Evolutionary conservation across 148 eudicot genomes (phyloP), one percentile per base, ranked within the genome.

Genomic region (Mesembryanthemum crystallinum): DNA sequence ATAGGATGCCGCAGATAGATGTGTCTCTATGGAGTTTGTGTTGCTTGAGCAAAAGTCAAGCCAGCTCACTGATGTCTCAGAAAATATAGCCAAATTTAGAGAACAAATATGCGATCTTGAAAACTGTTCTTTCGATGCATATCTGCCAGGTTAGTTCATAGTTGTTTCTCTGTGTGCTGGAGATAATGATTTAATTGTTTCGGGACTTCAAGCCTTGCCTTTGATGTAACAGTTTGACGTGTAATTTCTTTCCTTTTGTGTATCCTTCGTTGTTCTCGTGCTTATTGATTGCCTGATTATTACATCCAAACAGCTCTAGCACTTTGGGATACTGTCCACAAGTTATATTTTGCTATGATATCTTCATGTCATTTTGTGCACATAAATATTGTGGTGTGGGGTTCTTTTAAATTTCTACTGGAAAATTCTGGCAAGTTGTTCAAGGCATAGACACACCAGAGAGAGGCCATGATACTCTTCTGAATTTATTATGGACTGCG

Each of bases 1-100:
- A 37, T 76, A 92, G 97, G 97, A 90, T 76, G 97, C 97, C 27
- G 91, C 89, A n/a, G 91, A 87, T 25, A 88, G 78, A 77, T 86
- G 87, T 84, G 83, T 92, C 57, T 83, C 90, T 21, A 84, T 92
- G 74, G 95, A 90, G 71, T 88, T 92, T 85, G 71, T 87, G 73
- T 83, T 90, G 60, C 77, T 92, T 72, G 91, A 90, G 79, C 97
- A 86, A 78, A 74, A 80, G 71, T 85, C 88, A 77, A 88, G 81
- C 73, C 87, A 84, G 63, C 83, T 86, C 58, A 37, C 83, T 73
- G 87, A 88, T 54, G 54, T 81, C 33, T 79, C 87, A 54, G 87
- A 82, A 62, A 76, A 62, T 72, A 83, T 88, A 71, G 85, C 78
- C 80, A 85, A 85, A 51, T 88, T 90, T 79, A 69, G 76, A 49